Base-by-base conservation (phyloP, 371 early-diverging fungal species). In the Capillidium heterosporum region DNA sequence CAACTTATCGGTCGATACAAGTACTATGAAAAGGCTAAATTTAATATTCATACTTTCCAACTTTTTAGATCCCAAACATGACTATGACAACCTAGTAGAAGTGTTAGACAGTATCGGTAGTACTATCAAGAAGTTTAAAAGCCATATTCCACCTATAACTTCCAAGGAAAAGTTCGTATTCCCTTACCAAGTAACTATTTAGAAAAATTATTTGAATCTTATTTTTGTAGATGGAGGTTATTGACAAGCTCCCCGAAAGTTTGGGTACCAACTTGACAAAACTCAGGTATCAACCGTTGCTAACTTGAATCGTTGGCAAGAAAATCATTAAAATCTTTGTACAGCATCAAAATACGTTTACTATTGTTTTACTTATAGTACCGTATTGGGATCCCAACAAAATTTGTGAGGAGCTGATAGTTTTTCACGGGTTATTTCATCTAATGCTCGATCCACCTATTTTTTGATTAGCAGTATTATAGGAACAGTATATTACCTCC, bases 401-500 rank as follows among this genome's bases (percentile, higher is more conserved):
- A 55, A 55, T 39, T 55, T 55, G 29, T 41, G 13, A 3, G 40
- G 43, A 23, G 29, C 41, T 8, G 48, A 28, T 51, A 40, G 4
- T 0, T 42, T 42, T 42, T 51, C 51, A 0, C 1, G n/a, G n/a
- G 13, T 32, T 19, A 50, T 21, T 51, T 42, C 17, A 43, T 40
- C 44, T n/a, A 59, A 28, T 7, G 35, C 13, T 27, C 4, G 13
- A 2, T 26, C 28, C 2, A 51, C 3, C 49, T 55, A 42, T 17
- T 32, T 15, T n/a, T 24, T 11, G 35, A 5, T 49, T 23, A 31
- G 3, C 3, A 2, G 11, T 41, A 52, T 27, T 52, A 15, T 19
- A 19, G 7, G 8, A 42, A 42, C n/a, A 23, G 26, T 32, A 28
- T 8, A 1, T 56, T 57, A 64, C 75, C 41, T 67, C 60, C 21